These are phyloP conservation scores for Microdochium trichocladiopsis DNA, from an alignment of 2,329 filamentous ascomycete genomes.

Conservation along the genomic window DNA sequence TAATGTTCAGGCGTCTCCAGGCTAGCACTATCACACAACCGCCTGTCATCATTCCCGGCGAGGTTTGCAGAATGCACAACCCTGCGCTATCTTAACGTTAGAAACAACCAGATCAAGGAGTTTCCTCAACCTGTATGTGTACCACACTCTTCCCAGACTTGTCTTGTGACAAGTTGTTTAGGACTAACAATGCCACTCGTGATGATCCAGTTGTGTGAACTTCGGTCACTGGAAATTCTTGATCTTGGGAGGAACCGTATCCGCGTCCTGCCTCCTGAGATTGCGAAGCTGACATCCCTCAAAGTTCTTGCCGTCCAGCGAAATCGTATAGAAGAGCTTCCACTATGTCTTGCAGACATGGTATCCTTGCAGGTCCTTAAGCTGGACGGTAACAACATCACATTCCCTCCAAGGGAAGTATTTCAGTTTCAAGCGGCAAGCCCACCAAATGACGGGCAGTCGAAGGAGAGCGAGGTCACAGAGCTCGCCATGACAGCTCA, in stretches of 20 bases:
- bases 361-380: conserved; percentile 82
- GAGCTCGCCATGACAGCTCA: conserved; percentile 53
- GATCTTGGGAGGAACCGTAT: conserved; percentile 89
- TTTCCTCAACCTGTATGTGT: conserved; percentile 48
- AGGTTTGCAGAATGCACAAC: conserved; percentile 71
- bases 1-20: conserved; percentile 30
- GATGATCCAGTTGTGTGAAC: conserved; percentile 64
- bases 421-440: conserved; percentile 51
- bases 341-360: conserved; percentile 82
- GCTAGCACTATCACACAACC: conserved; percentile 76
- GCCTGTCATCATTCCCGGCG: conserved; percentile 59
- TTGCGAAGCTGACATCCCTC: conserved; percentile 73
- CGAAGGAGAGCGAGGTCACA: conserved; percentile 58
- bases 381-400: conserved; percentile 80
- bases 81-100: conserved; percentile 72
- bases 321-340: conserved; percentile 80
- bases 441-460: conserved; percentile 45
- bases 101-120: conserved; percentile 65
- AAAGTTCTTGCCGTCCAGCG: conserved; percentile 85
- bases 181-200: too few species aligned
- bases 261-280: conserved; percentile 67
- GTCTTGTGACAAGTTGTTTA: too few species aligned
- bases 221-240: conserved; percentile 83
- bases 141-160: conserved; percentile 6
- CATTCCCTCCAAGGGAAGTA: conserved; percentile 68